Evolutionary conservation across 2,329 filamentous ascomycete genomes (phyloP).

Genomic region (Fusarium hainanense): DNA sequence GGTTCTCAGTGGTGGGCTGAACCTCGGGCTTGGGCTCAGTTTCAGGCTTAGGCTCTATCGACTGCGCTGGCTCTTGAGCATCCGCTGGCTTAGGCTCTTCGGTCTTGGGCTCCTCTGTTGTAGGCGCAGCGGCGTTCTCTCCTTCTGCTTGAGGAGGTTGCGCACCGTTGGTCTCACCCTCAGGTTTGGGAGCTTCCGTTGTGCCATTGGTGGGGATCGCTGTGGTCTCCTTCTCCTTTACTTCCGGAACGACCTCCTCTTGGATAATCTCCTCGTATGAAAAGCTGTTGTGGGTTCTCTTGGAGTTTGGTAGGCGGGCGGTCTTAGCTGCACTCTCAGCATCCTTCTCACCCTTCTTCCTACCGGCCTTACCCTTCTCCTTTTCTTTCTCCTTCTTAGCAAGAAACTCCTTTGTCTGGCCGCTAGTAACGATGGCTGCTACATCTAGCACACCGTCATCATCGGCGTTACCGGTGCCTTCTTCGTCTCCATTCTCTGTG

Average conservation of each 20-base stretch:
- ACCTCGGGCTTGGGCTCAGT: slow-evolving; percentile 32
- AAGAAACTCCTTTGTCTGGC: slow-evolving; percentile 83
- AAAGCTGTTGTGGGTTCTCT: slow-evolving; percentile 75
- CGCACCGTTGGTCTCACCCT: slow-evolving; percentile 29
- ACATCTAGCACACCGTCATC: slow-evolving; percentile 84
- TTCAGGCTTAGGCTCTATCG: slow-evolving; percentile 38
- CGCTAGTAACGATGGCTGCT: slow-evolving; percentile 84
- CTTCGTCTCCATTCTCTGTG: slow-evolving; percentile 53
- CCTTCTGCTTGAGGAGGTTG: slow-evolving; percentile 20
- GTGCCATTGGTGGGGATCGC: slow-evolving; percentile 31
- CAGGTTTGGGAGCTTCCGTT: slow-evolving; percentile 24
- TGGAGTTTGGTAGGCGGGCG: slow-evolving; percentile 75
- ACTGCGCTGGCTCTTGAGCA: slow-evolving; percentile 35
- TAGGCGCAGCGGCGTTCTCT: slow-evolving; percentile 5
- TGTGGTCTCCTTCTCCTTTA: slow-evolving; percentile 49
- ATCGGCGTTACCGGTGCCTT: slow-evolving; percentile 57
- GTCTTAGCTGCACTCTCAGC: slow-evolving; percentile 66
- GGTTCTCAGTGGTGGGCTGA: slow-evolving; percentile 44
- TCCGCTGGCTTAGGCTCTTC: slow-evolving; percentile 46
- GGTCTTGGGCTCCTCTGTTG: slow-evolving; percentile 7
- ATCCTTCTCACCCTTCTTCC: slow-evolving; percentile 66
- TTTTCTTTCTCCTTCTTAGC: slow-evolving; percentile 86
- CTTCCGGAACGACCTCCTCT: slow-evolving; percentile 58
- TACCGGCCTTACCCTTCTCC: slow-evolving; percentile 67
- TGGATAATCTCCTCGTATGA: slow-evolving; percentile 76